Base-by-base conservation (phyloP, 169 alveolate genomes). In the Cryptosporidium muris region DNA sequence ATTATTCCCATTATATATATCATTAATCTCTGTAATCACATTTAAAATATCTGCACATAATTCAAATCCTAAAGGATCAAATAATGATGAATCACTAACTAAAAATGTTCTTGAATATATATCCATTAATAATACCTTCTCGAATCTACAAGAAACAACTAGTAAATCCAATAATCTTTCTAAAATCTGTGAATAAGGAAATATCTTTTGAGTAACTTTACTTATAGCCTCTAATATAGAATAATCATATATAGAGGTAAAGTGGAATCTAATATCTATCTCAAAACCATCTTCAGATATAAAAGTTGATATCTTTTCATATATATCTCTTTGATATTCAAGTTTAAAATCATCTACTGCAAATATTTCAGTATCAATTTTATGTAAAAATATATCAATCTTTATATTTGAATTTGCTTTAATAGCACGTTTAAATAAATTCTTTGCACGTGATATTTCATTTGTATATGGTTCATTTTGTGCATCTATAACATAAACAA, bases 401-500 rank as follows among this genome's bases (percentile, higher is more conserved):
- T n/a, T 8, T 5, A 74, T 60, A 12, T 45, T 58, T 9, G 56
- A 51, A 38, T 74, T 74, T 2, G 60, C 45, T 60, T 74, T 16
- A 7, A 74, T 11, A 56, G 85, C 68, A 9, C 60, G 54, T 43
- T 74, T 49, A 38, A 74, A 74, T 25, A 74, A 68, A n/a, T 64
- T 74, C 49, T 74, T 74, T 11, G 68, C 85, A 3, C 67, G 54
- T 37, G 60, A 52, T 45, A 74, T 74, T 37, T 74, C 85, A n/a
- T 88, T 80, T 12, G 90, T 80, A 42, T 91, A 91, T 25, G 92
- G 91, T 52, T 92, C 92, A 49, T 91, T 81, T 64, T 91, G 91
- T 4, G 94, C 93, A 88, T 94, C 97, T 11, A 94, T 80, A 11
- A 94, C 95, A 80, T 62, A 94, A 64, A 94, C 82, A 80, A 93